Evolutionary conservation across 2,329 filamentous ascomycete species (phyloP), one percentile per base, ranked within the genome.

Genomic region (Coniochaeta prunicola): DNA sequence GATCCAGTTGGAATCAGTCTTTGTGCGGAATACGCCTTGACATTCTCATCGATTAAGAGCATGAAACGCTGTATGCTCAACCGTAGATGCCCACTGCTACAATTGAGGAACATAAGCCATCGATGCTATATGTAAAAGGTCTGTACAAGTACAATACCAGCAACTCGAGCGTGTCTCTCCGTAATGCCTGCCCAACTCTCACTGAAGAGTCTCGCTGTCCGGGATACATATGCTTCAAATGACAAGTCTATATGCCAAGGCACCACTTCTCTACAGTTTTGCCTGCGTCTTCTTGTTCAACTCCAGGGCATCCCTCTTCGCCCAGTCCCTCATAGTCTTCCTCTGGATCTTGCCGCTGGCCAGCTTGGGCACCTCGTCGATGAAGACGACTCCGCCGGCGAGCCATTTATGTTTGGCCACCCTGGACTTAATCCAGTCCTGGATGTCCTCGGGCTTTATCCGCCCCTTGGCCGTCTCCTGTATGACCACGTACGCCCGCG

Each of bases 261-360:
- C 6, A 38, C 17, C 17, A 38, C 10, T 17, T n/a, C 3, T 28
- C 45, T 50, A 64, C 40, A 64, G 36, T 21, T 56, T 60, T 19
- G 60, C 56, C 28, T 58, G 60, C 19, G 57, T 19, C 34, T 6
- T 9, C 30, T 53, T 56, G 56, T 57, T 56, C 53, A 74, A 61
- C 53, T 65, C 66, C 9, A 59, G 64, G 0, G 76, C 77, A 68
- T 85, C 82, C 59, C 72, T 71, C 70, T 81, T 83, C 7, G 81
- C 77, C 81, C 80, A 84, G 48, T 83, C 80, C 63, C 78, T 77
- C 71, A 85, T 72, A 6, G 78, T 67, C 64, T 83, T 83, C 55
- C 81, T 73, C 67, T 80, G 74, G 56, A 85, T 84, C 74, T 85
- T 86, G 9, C 82, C 82, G 60, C 77, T 80, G 13, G 79, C 76